Evolutionary conservation across 2,329 filamentous ascomycete species (phyloP).

Genomic region (Fusarium longipes): DNA sequence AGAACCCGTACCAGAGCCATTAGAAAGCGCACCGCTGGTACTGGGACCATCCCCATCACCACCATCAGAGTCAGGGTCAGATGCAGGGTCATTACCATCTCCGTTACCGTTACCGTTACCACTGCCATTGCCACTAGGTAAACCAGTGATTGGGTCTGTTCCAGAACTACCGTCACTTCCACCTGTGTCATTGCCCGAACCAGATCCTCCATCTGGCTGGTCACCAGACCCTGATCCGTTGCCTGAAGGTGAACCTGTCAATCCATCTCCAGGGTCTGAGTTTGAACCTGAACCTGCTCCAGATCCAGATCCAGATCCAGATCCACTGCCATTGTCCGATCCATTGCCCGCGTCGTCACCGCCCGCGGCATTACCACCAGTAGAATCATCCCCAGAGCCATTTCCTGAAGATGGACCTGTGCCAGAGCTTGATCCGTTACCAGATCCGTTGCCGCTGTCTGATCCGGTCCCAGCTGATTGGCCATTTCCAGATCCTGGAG

Average conservation of each 20-base stretch:
- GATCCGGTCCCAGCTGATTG: neutral
- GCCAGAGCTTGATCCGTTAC: neutral
- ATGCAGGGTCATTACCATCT: neutral
- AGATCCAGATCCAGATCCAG: too few relatives aligned
- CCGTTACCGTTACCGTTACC: too few relatives aligned
- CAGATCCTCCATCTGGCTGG: neutral
- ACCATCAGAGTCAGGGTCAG: neutral
- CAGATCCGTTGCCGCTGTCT: neutral
- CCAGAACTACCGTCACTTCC: neutral
- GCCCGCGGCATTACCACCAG: too few relatives aligned
- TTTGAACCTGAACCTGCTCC: neutral
- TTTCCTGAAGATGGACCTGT: neutral
- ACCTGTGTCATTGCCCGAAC: neutral
- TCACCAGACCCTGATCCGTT: neutral
- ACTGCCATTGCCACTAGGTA: neutral
- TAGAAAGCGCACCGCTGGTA: neutral
- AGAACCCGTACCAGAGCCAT: neutral
- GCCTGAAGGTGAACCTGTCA: neutral
- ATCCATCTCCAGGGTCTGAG: neutral
- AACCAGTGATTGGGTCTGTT: neutral
- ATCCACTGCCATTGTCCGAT: neutral
- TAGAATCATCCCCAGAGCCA: neutral
- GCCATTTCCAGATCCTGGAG: neutral
- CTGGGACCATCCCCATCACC: neutral
- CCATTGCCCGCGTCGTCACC: neutral